A percentile compares a stretch with the other conserved stretches of the same genome.
Conservation (phyloP, 2,329 filamentous ascomycete genomes). For the Pestalotiopsis sp. region DNA sequence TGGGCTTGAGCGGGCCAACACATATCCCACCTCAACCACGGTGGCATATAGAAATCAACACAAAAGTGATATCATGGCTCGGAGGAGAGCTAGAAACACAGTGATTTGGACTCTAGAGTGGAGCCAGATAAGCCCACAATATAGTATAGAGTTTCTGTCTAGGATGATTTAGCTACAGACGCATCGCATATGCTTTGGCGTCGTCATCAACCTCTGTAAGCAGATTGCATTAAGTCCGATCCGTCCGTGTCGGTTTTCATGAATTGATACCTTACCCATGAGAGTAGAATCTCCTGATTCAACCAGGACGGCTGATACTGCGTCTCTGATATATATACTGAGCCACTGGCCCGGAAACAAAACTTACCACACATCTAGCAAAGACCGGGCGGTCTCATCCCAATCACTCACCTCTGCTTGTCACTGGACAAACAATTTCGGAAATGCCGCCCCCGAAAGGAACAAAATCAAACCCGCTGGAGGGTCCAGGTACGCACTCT, state of each 20-base stretch:
- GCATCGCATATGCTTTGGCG: background rate
- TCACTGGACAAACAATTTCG: background rate
- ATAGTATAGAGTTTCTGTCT: background rate
- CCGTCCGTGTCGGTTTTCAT: background rate
- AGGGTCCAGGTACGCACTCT: slow-evolving; percentile 12
- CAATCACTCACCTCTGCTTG: background rate
- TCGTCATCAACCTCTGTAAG: background rate
- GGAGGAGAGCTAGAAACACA: background rate
- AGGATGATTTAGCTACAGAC: background rate
- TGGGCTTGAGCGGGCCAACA: too few relatives aligned
- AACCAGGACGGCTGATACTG: too few relatives aligned
- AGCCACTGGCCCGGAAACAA: too few relatives aligned
- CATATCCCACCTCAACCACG: too few relatives aligned
- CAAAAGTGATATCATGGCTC: too few relatives aligned
- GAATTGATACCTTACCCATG: too few relatives aligned
- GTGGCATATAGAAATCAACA: too few relatives aligned
- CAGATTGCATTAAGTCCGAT: background rate
- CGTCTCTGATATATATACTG: too few relatives aligned
- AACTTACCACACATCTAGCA: too few relatives aligned
- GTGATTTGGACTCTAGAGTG: background rate
- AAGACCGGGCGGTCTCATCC: background rate
- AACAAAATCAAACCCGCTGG: slow-evolving; percentile 7
- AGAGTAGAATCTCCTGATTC: too few relatives aligned
- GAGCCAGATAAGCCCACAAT: background rate
- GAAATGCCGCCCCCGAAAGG: slow-evolving; percentile 13